phyloP scores from a whole-genome alignment of 495 filamentous ascomycete genomes.

The Penicillium alfredii region DNA sequence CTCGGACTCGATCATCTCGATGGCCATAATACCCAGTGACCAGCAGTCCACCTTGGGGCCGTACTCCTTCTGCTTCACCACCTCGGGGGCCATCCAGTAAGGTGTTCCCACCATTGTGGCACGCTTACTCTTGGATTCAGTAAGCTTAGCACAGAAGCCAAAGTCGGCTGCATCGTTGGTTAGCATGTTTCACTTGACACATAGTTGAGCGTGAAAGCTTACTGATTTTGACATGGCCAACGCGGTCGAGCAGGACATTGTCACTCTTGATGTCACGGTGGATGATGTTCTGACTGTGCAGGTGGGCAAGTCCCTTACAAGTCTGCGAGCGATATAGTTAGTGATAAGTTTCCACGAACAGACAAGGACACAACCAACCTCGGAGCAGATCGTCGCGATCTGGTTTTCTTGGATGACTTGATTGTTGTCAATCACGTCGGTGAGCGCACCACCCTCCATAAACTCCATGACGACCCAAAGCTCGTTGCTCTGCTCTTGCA shows the following conservation, averaged over 20 bases:
- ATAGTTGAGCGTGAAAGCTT: too few species aligned
- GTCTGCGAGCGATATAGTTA: slow-evolving; percentile 57
- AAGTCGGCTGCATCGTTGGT: slow-evolving; percentile 72
- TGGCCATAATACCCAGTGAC: slow-evolving; percentile 99
- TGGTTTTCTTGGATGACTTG: slow-evolving; percentile 85
- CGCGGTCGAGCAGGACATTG: slow-evolving; percentile 89
- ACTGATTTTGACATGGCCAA: slow-evolving; percentile 98
- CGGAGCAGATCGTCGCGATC: slow-evolving; percentile 92
- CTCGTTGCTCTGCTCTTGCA: slow-evolving; percentile 86
- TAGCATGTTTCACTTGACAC: slow-evolving; percentile 1
- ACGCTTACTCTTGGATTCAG: slow-evolving; percentile 92
- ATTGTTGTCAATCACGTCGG: slow-evolving; percentile 98
- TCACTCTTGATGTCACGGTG: slow-evolving; percentile 99
- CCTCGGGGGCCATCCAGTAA: slow-evolving; percentile 99
- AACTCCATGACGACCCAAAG: slow-evolving; percentile 99
- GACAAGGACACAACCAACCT: slow-evolving; percentile 53
- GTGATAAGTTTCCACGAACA: slow-evolving; percentile 8
- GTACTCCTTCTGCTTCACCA: slow-evolving; percentile 98
- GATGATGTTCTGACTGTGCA: slow-evolving; percentile 94
- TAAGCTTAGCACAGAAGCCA: slow-evolving; percentile 98
- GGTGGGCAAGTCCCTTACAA: slow-evolving; percentile 87
- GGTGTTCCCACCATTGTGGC: slow-evolving; percentile 99
- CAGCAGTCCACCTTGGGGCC: slow-evolving; percentile 98
- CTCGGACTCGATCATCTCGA: slow-evolving; percentile 99
- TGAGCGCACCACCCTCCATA: slow-evolving; percentile 97